A percentile compares a stretch with the other conserved stretches of the same genome.
Evolutionary conservation across 2,329 filamentous ascomycete species (phyloP).

Genomic region (Phaeoacremonium minimum): DNA sequence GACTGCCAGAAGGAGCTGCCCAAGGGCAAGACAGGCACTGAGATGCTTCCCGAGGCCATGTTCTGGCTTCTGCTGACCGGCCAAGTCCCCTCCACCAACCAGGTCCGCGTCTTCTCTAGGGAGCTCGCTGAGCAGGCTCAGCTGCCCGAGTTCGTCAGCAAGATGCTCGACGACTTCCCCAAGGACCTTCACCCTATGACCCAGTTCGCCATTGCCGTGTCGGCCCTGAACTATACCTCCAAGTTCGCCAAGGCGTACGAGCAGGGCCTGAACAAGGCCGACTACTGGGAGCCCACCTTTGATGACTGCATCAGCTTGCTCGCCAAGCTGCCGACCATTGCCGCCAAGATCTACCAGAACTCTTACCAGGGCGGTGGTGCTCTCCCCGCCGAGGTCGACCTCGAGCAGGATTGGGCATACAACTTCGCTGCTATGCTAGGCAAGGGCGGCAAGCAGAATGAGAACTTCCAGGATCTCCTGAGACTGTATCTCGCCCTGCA

Average conservation of each 20-base stretch:
- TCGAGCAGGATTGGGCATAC: slow-evolving; percentile 92
- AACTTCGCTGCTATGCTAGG: slow-evolving; percentile 97
- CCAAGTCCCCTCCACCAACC: slow-evolving; percentile 76
- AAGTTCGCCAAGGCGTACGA: slow-evolving; percentile 93
- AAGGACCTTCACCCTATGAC: slow-evolving; percentile 95
- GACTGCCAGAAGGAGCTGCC: slow-evolving; percentile 92
- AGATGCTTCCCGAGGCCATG: slow-evolving; percentile 99
- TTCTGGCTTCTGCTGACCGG: slow-evolving; percentile 98
- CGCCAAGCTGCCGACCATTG: slow-evolving; percentile 93
- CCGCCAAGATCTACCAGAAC: slow-evolving; percentile 96
- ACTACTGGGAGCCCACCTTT: slow-evolving; percentile 98
- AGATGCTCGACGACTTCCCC: slow-evolving; percentile 88
- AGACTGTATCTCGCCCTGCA: slow-evolving; percentile 93
- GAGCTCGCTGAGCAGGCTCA: slow-evolving; percentile 83
- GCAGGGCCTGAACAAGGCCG: slow-evolving; percentile 84
- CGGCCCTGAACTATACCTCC: slow-evolving; percentile 91
- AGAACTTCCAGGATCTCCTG: slow-evolving; percentile 92
- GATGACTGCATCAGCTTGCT: slow-evolving; percentile 92
- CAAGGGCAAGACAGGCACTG: slow-evolving; percentile 85
- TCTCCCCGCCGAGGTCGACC: slow-evolving; percentile 72
- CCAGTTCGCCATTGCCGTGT: slow-evolving; percentile 91
- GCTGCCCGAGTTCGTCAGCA: slow-evolving; percentile 77
- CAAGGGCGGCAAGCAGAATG: slow-evolving; percentile 81
- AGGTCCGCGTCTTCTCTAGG: slow-evolving; percentile 77
- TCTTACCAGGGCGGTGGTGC: slow-evolving; percentile 71